Evolutionary conservation across 768 basidiomycete species (phyloP), one percentile per base, ranked within the genome.

Genomic region (Tylopilus sp.): DNA sequence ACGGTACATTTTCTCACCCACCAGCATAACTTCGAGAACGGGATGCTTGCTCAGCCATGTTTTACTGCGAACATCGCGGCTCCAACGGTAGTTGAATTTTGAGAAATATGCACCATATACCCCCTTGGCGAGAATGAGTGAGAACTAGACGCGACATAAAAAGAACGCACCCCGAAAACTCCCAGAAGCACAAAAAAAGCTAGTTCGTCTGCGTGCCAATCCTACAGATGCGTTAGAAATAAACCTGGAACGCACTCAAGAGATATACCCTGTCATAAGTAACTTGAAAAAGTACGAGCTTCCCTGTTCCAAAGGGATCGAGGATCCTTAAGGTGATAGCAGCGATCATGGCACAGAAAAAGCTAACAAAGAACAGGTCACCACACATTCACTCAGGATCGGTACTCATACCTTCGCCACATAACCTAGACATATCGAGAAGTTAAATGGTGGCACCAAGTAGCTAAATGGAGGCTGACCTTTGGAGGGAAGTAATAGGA

Each of bases 341-440:
- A 2, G 97, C 97, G 57, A 98, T 91, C 79, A 98, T 85, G 2
- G 97, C 97, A 64, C 97, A 98, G 69, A 99, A 95, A 73, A 99
- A 99, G 62, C 92, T 95, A 39, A 36, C n/a, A 65, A 38, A 67
- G 70, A 42, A 4, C 18, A 22, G 4, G 39, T 49, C n/a, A 42
- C 4, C 12, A 40, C 33, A 28, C 21, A 28, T 43, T 35, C 49
- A 42, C 15, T 15, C 20, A 48, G 30, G 42, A 48, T 52, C 6
- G n/a, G 4, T 25, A 23, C 46, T 55, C 69, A 42, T 62, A 91
- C 91, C 90, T 90, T 74, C 93, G 76, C 91, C 91, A 95, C 91
- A 98, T 93, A 48, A 89, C 87, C 82, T 85, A 30, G 3, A 21
- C 31, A 13, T n/a, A 23, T 10, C 13, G 25, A 47, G 12, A 30